Conservation (phyloP, 2,329 filamentous ascomycete species). For the Ceratocystis colombiana region DNA sequence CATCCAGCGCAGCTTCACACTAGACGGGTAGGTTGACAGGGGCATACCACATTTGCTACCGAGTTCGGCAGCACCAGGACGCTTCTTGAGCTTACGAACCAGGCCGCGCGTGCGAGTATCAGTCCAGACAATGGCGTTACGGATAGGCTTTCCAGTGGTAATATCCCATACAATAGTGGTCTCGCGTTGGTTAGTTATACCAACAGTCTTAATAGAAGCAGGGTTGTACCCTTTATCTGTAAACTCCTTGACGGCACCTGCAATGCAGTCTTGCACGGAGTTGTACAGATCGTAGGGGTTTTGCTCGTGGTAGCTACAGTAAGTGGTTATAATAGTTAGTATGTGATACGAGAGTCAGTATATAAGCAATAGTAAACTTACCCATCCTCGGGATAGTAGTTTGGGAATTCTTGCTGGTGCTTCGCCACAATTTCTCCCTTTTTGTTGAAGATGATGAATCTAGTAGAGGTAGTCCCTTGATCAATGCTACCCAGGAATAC, state of each 20-base stretch:
- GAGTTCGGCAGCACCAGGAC: slow-evolving; percentile 57
- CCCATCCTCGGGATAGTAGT: slow-evolving; percentile 77
- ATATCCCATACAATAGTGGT: slow-evolving; percentile 79
- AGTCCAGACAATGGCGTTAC: slow-evolving; percentile 84
- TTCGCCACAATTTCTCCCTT: slow-evolving; percentile 66
- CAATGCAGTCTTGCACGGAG: slow-evolving; percentile 70
- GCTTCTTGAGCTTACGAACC: slow-evolving; percentile 64
- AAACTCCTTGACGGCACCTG: slow-evolving; percentile 63
- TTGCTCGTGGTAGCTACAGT: slow-evolving; percentile 74
- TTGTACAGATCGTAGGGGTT: slow-evolving; percentile 66
- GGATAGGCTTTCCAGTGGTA: slow-evolving; percentile 65
- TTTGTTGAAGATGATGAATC: slow-evolving; percentile 83
- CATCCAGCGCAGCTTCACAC: slow-evolving; percentile 77
- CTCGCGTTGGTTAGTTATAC: slow-evolving; percentile 85
- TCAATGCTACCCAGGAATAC: slow-evolving; percentile 76
- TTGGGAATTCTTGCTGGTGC: slow-evolving; percentile 79
- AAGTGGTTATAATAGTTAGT: not conserved
- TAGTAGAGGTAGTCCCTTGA: slow-evolving; percentile 79
- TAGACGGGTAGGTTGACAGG: slow-evolving; percentile 78
- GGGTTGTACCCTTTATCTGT: slow-evolving; percentile 55
- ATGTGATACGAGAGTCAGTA: slow-evolving; percentile 8
- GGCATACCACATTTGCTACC: slow-evolving; percentile 67
- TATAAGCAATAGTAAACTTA: slow-evolving; percentile 38
- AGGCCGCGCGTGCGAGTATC: slow-evolving; percentile 67
- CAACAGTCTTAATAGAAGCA: slow-evolving; percentile 63